Evolutionary conservation across 768 basidiomycete genomes (phyloP), one percentile per base, ranked within the genome.

Genomic region (Mycena crocata): DNA sequence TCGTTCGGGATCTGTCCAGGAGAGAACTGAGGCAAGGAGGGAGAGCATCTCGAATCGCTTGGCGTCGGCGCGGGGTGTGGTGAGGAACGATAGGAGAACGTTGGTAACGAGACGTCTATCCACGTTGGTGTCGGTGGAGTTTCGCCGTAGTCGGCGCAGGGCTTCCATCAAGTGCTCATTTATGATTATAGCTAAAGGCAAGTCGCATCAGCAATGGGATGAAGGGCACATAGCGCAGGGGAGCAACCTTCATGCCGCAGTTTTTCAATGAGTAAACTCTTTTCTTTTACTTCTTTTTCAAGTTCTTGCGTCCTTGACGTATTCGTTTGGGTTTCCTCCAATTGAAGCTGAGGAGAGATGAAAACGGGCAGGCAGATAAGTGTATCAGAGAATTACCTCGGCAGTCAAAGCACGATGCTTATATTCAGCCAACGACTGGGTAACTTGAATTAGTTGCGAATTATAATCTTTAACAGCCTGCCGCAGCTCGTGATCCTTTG

Each of bases 81-180:
- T 87, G 56, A 99, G 84, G 82, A 98, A 99, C 0, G 91, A 90
- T 23, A 99, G 85, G 19, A 99, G 83, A 62, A 99, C 90, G 75
- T 99, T 99, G 37, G 94, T 97, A 35, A 99, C 95, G 1, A 99
- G 88, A 15, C 95, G 90, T 55, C 94, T 83, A 77, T 99, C 97
- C 30, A 99, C 97, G 71, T 94, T 98, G 49, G 89, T 94, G 69
- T 94, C 97, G 9, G 93, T 87, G 0, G 94, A 90, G 64, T 90
- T 93, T 69, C 91, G 91, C 49, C 95, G 90, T 54, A 99, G 85
- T 26, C 98, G 91, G 15, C 97, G 93, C n/a, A 99, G 87, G 4
- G 98, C 98, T 78, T 99, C 97, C 73, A 96, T 98, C 14, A 99
- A 84, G 73, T 99, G 98, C 75, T 99, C 98, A 71, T 99, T 99